These are phyloP conservation scores for Flaveria ramosissima DNA, from an alignment of 129 eudicot genomes.

Conservation along the genomic window DNA sequence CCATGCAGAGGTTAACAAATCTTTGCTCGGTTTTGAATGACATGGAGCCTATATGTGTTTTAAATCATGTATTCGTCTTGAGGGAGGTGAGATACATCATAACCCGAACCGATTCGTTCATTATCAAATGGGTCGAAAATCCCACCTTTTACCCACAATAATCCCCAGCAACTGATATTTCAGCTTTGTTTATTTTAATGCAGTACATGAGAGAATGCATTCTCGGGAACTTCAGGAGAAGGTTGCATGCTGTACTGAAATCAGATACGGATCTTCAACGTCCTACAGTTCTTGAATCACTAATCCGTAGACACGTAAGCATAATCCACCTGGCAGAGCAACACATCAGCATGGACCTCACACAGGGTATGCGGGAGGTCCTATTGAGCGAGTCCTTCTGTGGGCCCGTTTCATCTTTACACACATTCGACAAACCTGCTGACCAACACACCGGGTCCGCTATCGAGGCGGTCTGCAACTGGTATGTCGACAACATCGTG, in stretches of 20 bases:
- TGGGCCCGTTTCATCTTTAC: conserved; percentile 90
- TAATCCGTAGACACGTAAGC: conserved; percentile 79
- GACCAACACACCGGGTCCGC: conserved; percentile 86
- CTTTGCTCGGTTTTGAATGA: conserved; percentile 95
- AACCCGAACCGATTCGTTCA: background rate
- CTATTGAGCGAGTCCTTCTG: conserved; percentile 71
- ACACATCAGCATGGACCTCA: conserved; percentile 98
- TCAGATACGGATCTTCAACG: conserved; percentile 96
- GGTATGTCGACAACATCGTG: conserved; percentile 92
- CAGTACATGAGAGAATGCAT: conserved; percentile 99
- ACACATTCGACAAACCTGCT: conserved; percentile 71
- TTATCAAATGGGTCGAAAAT: background rate
- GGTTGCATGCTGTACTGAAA: conserved; percentile 80
- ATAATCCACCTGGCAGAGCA: conserved; percentile 93
- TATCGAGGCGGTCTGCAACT: conserved; percentile 87
- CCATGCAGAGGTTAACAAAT: conserved; percentile 98
- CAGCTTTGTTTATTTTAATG: conserved; percentile 30
- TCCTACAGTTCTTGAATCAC: conserved; percentile 85
- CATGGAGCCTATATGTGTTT: conserved; percentile 99
- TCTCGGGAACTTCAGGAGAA: conserved; percentile 88
- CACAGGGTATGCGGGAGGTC: conserved; percentile 93
- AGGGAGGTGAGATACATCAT: conserved; percentile 73
- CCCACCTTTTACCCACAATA: conserved; percentile 8
- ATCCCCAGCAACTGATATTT: conserved; percentile 19
- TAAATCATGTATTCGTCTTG: conserved; percentile 93